A percentile compares a stretch with the other conserved stretches of the same genome.
These are phyloP conservation scores for Plasmodium blacklocki DNA, from an alignment of 169 alveolate species.

Conservation along the genomic window DNA sequence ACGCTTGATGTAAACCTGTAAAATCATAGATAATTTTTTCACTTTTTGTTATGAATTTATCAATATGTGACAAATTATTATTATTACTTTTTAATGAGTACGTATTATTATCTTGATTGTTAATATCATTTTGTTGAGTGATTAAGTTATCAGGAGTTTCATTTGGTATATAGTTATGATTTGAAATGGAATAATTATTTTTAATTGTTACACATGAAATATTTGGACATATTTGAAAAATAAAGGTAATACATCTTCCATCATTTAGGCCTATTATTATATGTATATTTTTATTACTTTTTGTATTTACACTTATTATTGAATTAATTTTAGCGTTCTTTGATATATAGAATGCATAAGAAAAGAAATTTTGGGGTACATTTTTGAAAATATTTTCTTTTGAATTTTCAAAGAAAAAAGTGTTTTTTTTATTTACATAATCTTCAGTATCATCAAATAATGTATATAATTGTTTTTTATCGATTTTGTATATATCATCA, in stretches of 20 bases:
- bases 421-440: constrained; percentile 2
- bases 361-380: constrained; percentile 37
- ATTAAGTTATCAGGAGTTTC: not conserved
- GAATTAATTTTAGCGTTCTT: constrained; percentile 58
- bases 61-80: not conserved
- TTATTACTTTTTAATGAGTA: not conserved
- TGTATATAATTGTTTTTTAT: constrained; percentile 42
- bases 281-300: constrained; percentile 39
- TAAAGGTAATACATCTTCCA: constrained; percentile 25
- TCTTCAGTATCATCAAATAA: constrained; percentile 26
- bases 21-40: constrained; percentile 59
- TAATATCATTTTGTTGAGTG: not conserved
- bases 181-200: constrained; percentile 5
- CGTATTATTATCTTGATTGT: not conserved
- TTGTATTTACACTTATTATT: constrained; percentile 36
- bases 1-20: constrained; percentile 52
- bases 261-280: constrained; percentile 43
- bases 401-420: not conserved
- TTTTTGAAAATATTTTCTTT: constrained; percentile 59
- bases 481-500: constrained; percentile 52
- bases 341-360: constrained; percentile 56
- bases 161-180: constrained; percentile 25
- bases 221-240: constrained; percentile 25
- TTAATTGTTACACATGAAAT: constrained; percentile 11
- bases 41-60: constrained; percentile 41